These are phyloP conservation scores for Theobroma grandiflorum DNA, from an alignment of 441 rosid species.

Conservation along the genomic window DNA sequence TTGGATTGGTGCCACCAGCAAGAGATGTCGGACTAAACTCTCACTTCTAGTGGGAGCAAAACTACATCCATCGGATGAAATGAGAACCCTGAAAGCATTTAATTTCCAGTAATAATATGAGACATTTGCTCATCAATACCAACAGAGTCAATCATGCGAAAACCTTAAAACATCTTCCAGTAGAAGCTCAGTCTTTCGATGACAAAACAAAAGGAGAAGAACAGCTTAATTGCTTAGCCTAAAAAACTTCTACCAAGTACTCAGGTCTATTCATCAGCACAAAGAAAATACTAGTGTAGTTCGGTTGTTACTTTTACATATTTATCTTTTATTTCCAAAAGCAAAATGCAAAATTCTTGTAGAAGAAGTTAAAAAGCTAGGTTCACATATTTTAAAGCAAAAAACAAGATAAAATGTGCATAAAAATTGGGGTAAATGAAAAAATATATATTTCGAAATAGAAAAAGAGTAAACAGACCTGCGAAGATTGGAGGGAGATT, in stretches of 20 bases:
- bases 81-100: slow-evolving; percentile 54
- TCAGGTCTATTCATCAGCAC: too few species aligned
- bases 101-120: background rate
- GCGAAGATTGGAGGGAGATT: slow-evolving; percentile 61
- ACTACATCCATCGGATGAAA: slow-evolving; percentile 46
- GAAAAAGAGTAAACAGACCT: slow-evolving; percentile 47
- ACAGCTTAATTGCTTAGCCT: background rate
- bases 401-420: background rate
- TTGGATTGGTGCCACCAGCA: slow-evolving; percentile 75
- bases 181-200: background rate
- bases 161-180: slow-evolving; percentile 13
- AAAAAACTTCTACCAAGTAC: too few species aligned
- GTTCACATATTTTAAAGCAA: background rate
- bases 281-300: too few species aligned
- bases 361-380: background rate
- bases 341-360: background rate
- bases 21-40: slow-evolving; percentile 66
- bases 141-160: background rate
- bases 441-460: too few species aligned
- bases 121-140: background rate
- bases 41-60: slow-evolving; percentile 42
- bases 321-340: too few species aligned
- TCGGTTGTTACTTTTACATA: too few species aligned
- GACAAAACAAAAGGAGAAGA: background rate
- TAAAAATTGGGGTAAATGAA: background rate